Conservation (phyloP, 164 flowering plant genomes). For the Dillenia turbinata region DNA sequence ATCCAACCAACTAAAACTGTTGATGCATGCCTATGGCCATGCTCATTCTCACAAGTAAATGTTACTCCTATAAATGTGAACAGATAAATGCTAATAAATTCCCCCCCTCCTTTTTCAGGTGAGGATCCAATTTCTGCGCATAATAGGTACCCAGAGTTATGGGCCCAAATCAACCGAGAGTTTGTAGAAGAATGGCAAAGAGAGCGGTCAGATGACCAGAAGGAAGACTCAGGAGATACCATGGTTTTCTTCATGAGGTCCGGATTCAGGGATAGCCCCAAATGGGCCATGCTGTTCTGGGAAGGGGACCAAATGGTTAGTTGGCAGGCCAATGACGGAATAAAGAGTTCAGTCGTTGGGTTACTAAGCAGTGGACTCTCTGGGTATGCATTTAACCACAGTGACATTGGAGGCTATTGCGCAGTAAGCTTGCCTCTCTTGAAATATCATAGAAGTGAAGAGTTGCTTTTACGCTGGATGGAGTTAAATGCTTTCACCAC, state of each 20-base stretch:
- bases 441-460: conserved; percentile 66
- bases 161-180: conserved; percentile 81
- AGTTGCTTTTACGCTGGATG: conserved; percentile 78
- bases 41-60: no score
- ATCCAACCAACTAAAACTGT: no score
- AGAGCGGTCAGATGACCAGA: conserved; percentile 19
- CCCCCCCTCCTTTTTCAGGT: conserved; percentile 30
- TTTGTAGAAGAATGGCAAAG: conserved; percentile 77
- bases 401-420: conserved; percentile 91
- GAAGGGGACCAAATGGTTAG: conserved; percentile 97
- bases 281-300: conserved; percentile 84
- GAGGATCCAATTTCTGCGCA: conserved; percentile 87
- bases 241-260: conserved; percentile 86
- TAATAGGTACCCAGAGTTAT: conserved; percentile 79
- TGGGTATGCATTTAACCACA: conserved; percentile 80
- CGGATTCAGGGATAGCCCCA: conserved; percentile 77
- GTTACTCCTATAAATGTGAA: neutral
- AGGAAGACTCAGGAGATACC: conserved; percentile 43
- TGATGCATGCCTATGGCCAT: no score
- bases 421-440: conserved; percentile 68
- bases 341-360: conserved; percentile 82
- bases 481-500: conserved; percentile 76
- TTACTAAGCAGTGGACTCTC: conserved; percentile 80
- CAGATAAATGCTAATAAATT: neutral
- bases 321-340: conserved; percentile 85